These are phyloP conservation scores for Penicillium sp. DNA, from an alignment of 2,329 filamentous ascomycete genomes.

Conservation along the genomic window DNA sequence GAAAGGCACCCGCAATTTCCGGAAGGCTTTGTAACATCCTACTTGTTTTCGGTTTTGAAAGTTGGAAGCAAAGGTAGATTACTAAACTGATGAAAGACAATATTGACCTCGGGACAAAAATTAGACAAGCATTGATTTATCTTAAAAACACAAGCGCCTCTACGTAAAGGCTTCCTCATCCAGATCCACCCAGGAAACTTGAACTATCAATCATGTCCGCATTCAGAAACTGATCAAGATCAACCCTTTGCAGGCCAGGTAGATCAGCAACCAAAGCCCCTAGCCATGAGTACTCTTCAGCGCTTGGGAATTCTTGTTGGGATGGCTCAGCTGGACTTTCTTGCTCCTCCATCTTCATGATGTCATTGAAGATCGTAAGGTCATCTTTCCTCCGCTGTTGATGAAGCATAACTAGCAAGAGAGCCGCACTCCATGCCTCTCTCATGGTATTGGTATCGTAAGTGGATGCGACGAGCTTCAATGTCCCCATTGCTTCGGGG, in stretches of 20 bases:
- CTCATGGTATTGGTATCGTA: slow-evolving; percentile 49
- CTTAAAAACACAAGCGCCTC: background rate
- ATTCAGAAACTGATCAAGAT: slow-evolving; percentile 42
- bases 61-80: background rate
- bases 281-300: slow-evolving; percentile 39
- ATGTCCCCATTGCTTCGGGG: slow-evolving; percentile 49
- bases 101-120: background rate
- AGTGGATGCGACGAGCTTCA: slow-evolving; percentile 41
- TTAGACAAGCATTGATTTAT: too few relatives aligned
- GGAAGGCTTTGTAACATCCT: background rate
- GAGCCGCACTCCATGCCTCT: slow-evolving; percentile 54
- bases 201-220: slow-evolving; percentile 24
- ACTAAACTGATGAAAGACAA: background rate
- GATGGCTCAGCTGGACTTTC: slow-evolving; percentile 7
- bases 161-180: background rate
- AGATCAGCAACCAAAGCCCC: slow-evolving; percentile 43
- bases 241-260: slow-evolving; percentile 40
- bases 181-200: slow-evolving; percentile 7
- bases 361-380: slow-evolving; percentile 25
- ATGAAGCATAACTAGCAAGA: slow-evolving; percentile 52
- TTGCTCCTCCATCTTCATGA: slow-evolving; percentile 29
- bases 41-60: background rate
- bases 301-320: slow-evolving; percentile 18
- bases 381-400: slow-evolving; percentile 46
- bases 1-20: background rate